Conservation (phyloP, 768 basidiomycete species). For the Suillus paluster region DNA sequence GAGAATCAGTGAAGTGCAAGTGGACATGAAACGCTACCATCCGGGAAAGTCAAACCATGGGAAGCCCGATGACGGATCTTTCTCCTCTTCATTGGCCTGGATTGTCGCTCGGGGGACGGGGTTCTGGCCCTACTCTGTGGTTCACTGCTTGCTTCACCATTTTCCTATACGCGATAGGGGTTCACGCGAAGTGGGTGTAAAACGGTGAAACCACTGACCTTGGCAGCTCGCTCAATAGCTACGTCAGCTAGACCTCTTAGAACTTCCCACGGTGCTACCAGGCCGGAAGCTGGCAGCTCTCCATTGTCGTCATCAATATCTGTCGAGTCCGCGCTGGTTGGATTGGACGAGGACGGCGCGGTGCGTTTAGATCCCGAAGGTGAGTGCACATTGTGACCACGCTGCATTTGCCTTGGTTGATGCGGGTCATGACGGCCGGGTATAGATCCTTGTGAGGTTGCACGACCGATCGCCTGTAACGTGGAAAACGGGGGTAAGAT, state of each 20-base stretch:
- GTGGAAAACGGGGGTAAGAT: conserved; percentile 75
- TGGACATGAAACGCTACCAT: conserved; percentile 53
- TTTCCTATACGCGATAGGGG: conserved; percentile 54
- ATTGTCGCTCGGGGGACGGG: conserved; percentile 70
- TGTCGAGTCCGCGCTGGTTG: conserved; percentile 80
- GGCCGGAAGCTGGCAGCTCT: conserved; percentile 78
- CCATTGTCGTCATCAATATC: conserved; percentile 84
- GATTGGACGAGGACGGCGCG: conserved; percentile 64
- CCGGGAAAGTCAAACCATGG: conserved; percentile 70
- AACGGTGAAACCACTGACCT: conserved; percentile 47
- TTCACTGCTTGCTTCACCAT: conserved; percentile 71
- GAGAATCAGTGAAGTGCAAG: conserved; percentile 7
- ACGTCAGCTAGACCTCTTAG: conserved; percentile 81
- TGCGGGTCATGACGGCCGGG: conserved; percentile 57
- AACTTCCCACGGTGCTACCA: conserved; percentile 89
- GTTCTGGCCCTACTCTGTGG: conserved; percentile 77
- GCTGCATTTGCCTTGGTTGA: conserved; percentile 28
- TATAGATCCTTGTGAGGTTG: conserved; percentile 51
- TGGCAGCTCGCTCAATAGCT: conserved; percentile 76
- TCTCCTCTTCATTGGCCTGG: conserved; percentile 70
- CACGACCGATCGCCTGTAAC: conserved; percentile 57
- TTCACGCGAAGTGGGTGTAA: background rate
- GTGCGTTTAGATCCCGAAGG: conserved; percentile 59
- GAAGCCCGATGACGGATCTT: conserved; percentile 68
- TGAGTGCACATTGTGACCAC: conserved; percentile 31